Base-by-base conservation (phyloP, 768 basidiomycete genomes). In the Tremella yokohamensis region DNA sequence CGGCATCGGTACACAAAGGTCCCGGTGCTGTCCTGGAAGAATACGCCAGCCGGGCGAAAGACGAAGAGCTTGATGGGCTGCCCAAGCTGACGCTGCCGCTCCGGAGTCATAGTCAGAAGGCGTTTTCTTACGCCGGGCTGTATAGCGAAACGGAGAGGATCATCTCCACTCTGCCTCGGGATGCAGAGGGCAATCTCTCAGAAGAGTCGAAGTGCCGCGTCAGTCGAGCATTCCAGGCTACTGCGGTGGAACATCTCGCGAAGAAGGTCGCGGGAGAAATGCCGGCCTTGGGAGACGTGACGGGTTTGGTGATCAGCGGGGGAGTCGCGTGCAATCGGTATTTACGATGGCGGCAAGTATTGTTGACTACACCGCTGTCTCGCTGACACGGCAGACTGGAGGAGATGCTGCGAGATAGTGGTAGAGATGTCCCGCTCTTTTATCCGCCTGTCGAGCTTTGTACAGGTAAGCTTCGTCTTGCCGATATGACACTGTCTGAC, bases 271-370 rank as follows among this genome's bases (percentile, higher is more conserved):
- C 72, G 1, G 77, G 87, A 19, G 86, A 61, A 85, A 16, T 54
- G 15, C 3, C 39, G 66, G 20, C 78, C 74, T 78, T 84, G 84
- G 59, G 54, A 64, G 52, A 57, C 68, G 8, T 66, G 34, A 49
- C 34, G 52, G 80, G 85, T 54, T 63, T 98, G 22, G 89, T 96
- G 1, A 84, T 88, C 15, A 90, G 90, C 58, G 94, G 94, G 0
- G 94, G 94, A 1, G 94, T 99, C 0, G 94, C 93, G 15, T 90
- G 89, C 64, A 99, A 99, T 66, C 45, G 63, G 20, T 85, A 81
- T 63, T 78, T 98, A 56, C 80, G 90, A 15, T 59, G 80, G 44
- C 80, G 85, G 90, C 89, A 50, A 44, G 80, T 65, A n/a, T n/a
- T n/a, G n/a, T 48, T 37, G 20, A 37, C 55, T 44, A 6, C 47